Evolutionary conservation across 176 grass and related monocot genomes (phyloP).

Genomic region (Avena sativa): DNA sequence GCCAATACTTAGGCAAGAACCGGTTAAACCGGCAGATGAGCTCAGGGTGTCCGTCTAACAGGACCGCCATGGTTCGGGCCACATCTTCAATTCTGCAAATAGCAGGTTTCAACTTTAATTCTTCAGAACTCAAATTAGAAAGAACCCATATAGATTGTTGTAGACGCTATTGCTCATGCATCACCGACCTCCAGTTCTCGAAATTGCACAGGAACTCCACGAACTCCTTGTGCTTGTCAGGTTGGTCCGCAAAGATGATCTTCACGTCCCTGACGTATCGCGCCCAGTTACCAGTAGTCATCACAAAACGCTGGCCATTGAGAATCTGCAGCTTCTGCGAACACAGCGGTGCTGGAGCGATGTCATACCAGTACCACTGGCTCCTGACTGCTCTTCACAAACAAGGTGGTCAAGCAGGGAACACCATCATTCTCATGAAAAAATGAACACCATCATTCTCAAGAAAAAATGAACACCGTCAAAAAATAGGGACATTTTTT

Average conservation of each 20-base stretch:
- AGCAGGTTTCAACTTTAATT: neutral
- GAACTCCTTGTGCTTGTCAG: constrained; percentile 3
- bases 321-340: neutral
- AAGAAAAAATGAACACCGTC: too few species aligned
- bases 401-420: neutral
- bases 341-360: neutral
- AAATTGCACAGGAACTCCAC: neutral
- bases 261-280: neutral
- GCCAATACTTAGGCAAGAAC: neutral
- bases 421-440: too few species aligned
- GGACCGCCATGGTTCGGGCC: neutral
- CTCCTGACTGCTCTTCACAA: neutral
- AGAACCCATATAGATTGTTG: neutral
- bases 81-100: neutral
- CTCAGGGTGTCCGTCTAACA: neutral
- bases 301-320: neutral
- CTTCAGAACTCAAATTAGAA: neutral
- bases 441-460: too few species aligned
- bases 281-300: neutral
- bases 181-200: neutral
- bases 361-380: neutral
- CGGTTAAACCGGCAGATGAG: neutral
- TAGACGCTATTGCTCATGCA: neutral
- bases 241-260: neutral
- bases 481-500: neutral